Percentiles rank a stretch among this genome's conserved stretches.
Evolutionary conservation across 2,329 filamentous ascomycete genomes (phyloP).

Genomic region (Didymella pinodella): DNA sequence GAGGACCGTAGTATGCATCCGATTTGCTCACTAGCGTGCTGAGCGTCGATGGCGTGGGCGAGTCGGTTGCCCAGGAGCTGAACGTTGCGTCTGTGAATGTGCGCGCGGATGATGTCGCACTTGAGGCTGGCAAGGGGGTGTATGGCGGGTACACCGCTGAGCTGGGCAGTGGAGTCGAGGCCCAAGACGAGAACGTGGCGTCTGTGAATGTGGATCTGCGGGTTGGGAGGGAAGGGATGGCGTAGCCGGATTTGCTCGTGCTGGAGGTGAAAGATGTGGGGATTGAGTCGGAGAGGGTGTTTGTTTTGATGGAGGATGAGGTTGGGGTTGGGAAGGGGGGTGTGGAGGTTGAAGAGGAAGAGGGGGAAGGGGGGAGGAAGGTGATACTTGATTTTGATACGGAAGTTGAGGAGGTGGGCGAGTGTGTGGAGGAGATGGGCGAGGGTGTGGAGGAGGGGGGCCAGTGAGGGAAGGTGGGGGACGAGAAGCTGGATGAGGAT

Average conservation of each 20-base stretch:
- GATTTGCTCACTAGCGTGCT: not conserved
- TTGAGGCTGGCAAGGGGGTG: not conserved
- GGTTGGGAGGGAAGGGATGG: not conserved
- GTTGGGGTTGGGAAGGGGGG: not conserved
- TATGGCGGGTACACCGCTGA: not conserved
- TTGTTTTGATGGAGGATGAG: not conserved
- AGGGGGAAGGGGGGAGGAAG: not conserved
- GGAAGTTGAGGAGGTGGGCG: not conserved
- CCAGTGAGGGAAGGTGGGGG: constrained; percentile 3
- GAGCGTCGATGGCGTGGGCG: not conserved
- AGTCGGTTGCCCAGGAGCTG: not conserved
- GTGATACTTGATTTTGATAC: not conserved
- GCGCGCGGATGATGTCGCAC: not conserved
- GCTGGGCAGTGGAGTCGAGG: not conserved
- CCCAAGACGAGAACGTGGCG: constrained; percentile 7
- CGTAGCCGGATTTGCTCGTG: not conserved
- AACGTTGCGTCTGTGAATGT: constrained; percentile 2
- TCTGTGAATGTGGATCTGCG: constrained; percentile 1
- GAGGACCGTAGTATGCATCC: not conserved
- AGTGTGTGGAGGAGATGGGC: not conserved
- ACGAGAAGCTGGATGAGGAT: not conserved
- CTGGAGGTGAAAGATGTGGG: constrained; percentile 3
- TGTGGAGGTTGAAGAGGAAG: not conserved
- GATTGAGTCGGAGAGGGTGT: constrained; percentile 11
- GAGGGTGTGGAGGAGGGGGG: constrained; percentile 2